Evolutionary conservation across 768 basidiomycete genomes (phyloP).

Genomic region (Hortiboletus flavorubellus): DNA sequence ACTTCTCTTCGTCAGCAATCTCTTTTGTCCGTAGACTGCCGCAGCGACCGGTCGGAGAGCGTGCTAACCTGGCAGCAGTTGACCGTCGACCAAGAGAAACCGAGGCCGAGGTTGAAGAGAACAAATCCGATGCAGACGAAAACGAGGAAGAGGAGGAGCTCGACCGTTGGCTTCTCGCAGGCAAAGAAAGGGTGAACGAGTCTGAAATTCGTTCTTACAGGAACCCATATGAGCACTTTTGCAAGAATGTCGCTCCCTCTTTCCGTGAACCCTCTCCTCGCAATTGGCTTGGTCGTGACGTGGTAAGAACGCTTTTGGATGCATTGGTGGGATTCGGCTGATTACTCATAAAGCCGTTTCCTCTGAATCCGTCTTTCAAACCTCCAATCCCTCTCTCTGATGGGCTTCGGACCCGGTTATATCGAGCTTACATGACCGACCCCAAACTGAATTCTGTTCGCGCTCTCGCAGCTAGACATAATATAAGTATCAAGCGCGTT

Average conservation of each 20-base stretch:
- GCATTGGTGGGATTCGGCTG: neutral
- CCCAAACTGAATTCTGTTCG: slow-evolving; percentile 56
- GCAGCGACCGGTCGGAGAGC: slow-evolving; percentile 5
- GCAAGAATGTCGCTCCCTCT: slow-evolving; percentile 15
- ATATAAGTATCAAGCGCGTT: slow-evolving; percentile 72
- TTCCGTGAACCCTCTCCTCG: slow-evolving; percentile 38
- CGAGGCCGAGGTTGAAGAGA: slow-evolving; percentile 6
- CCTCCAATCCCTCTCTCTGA: slow-evolving; percentile 79
- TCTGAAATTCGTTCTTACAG: slow-evolving; percentile 16
- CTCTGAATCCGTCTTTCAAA: slow-evolving; percentile 78
- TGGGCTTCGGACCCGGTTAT: slow-evolving; percentile 52
- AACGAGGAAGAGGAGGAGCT: slow-evolving; percentile 12
- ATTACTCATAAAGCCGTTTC: slow-evolving; percentile 62
- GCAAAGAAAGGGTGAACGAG: slow-evolving; percentile 15
- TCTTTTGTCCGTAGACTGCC: slow-evolving; percentile 10
- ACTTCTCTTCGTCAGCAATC: slow-evolving; percentile 22
- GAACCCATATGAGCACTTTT: slow-evolving; percentile 18
- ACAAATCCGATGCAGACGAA: neutral
- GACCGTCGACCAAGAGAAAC: neutral
- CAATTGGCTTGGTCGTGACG: slow-evolving; percentile 60
- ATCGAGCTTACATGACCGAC: slow-evolving; percentile 55
- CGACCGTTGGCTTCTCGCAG: slow-evolving; percentile 15
- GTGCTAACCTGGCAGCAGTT: neutral
- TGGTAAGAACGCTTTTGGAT: slow-evolving; percentile 41
- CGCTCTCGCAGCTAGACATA: slow-evolving; percentile 55